phyloP scores from a whole-genome alignment of 345 rosid genomes.

The Hirschfeldia incana region DNA sequence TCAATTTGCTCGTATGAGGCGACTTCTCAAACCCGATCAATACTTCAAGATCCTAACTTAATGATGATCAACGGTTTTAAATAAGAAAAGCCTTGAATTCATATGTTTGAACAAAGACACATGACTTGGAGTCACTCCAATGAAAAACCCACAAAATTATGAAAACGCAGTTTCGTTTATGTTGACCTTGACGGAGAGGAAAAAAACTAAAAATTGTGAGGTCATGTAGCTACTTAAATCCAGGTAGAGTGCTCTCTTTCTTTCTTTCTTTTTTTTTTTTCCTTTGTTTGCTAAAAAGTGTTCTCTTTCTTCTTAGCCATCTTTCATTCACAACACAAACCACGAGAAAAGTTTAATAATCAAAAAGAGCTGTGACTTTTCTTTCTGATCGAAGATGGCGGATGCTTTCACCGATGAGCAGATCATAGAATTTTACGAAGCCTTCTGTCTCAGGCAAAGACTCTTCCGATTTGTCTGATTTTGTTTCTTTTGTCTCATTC shows the following conservation, averaged over 20 bases:
- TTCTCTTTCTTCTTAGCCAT: neutral
- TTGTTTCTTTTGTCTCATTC: neutral
- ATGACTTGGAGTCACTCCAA: slow-evolving; percentile 4
- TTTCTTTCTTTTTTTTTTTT: no score
- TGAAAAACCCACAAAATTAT: neutral
- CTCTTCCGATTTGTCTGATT: slow-evolving; percentile 29
- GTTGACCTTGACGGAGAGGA: slow-evolving; percentile 42
- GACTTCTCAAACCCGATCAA: no score
- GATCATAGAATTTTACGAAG: slow-evolving; percentile 41
- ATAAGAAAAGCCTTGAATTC: neutral
- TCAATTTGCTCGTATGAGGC: no score
- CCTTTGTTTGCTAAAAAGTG: no score
- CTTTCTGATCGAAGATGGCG: slow-evolving; percentile 27
- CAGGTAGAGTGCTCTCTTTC: neutral
- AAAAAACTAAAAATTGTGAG: neutral
- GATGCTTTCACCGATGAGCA: slow-evolving; percentile 39
- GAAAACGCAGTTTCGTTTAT: slow-evolving; percentile 24
- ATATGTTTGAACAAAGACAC: slow-evolving; percentile 36
- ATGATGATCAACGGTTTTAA: no score
- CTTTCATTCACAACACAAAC: slow-evolving; percentile 7
- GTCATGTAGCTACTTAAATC: slow-evolving; percentile 15
- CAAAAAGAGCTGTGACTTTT: slow-evolving; percentile 23
- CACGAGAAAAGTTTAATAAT: slow-evolving; percentile 4
- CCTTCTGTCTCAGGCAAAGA: slow-evolving; percentile 44
- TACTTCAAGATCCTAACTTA: no score